Evolutionary conservation across 2,329 filamentous ascomycete species (phyloP).

Genomic region (Hirsutella thompsonii): DNA sequence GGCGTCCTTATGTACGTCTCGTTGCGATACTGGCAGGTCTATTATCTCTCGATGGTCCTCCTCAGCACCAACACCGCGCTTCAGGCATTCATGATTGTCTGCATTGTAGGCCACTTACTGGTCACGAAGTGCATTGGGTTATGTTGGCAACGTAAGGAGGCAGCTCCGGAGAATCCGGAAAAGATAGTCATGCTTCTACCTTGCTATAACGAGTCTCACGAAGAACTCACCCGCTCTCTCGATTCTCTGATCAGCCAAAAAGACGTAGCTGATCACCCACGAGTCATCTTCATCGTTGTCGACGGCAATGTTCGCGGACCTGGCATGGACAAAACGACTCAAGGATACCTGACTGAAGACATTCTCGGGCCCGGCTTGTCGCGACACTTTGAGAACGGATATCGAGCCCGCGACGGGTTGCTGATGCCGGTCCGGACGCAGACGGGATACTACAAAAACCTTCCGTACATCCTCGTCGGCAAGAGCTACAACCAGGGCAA

Average conservation of each 20-base stretch:
- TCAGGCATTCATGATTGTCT: slow-evolving; percentile 27
- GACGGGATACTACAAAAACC: slow-evolving; percentile 28
- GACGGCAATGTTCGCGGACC: slow-evolving; percentile 33
- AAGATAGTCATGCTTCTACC: slow-evolving; percentile 31
- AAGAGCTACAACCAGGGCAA: slow-evolving; percentile 37
- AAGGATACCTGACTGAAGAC: slow-evolving; percentile 31
- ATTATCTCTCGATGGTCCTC: slow-evolving; percentile 30
- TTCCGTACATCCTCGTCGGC: slow-evolving; percentile 33
- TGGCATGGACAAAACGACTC: slow-evolving; percentile 33
- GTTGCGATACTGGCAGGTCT: slow-evolving; percentile 23
- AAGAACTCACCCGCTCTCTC: slow-evolving; percentile 29
- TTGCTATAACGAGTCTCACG: slow-evolving; percentile 34
- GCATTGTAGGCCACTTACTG: slow-evolving; percentile 19
- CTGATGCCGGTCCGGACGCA: slow-evolving; percentile 32
- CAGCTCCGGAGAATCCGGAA: slow-evolving; percentile 24
- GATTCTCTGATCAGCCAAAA: slow-evolving; percentile 31
- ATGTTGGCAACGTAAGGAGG: slow-evolving; percentile 16
- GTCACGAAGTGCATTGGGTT: slow-evolving; percentile 17
- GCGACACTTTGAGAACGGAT: slow-evolving; percentile 25
- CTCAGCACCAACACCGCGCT: slow-evolving; percentile 32
- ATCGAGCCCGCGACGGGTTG: slow-evolving; percentile 30
- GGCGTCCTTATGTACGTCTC: slow-evolving; percentile 22
- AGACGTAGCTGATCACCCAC: slow-evolving; percentile 25
- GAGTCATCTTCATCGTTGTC: slow-evolving; percentile 32
- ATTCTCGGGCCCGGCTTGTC: slow-evolving; percentile 24